A percentile compares a stretch with the other conserved stretches of the same genome.
Conservation (phyloP, 495 filamentous ascomycete genomes). For the Penicillium goetzii region DNA sequence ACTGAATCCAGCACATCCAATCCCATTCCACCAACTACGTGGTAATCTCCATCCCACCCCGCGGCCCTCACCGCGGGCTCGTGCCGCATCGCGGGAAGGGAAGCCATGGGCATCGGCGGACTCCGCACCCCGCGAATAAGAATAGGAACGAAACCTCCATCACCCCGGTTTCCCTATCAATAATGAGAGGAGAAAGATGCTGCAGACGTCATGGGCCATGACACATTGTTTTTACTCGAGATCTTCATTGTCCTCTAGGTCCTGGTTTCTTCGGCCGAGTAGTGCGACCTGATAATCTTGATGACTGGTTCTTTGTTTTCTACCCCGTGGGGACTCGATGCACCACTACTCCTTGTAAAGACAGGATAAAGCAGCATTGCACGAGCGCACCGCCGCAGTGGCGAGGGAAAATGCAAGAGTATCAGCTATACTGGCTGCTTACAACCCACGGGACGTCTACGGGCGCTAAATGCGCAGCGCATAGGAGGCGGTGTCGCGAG, state of each 20-base stretch:
- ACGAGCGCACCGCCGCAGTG: background rate
- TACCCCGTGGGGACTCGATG: background rate
- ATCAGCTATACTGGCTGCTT: background rate
- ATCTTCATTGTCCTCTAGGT: background rate
- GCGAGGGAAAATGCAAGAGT: background rate
- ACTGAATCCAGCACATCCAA: background rate
- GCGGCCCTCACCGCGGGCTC: background rate
- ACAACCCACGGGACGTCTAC: background rate
- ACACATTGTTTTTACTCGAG: slow-evolving; percentile 24
- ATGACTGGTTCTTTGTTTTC: background rate
- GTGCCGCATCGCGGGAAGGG: slow-evolving; percentile 1
- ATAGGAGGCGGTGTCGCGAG: slow-evolving; percentile 3
- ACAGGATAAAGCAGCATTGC: background rate
- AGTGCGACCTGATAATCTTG: background rate
- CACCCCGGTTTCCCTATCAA: slow-evolving; percentile 27
- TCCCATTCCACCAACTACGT: background rate
- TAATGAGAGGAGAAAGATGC: background rate
- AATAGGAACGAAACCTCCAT: slow-evolving; percentile 11
- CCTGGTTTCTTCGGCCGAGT: background rate
- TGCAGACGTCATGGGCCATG: background rate
- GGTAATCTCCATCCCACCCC: slow-evolving; percentile 9
- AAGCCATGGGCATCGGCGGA: slow-evolving; percentile 28
- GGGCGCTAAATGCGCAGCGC: slow-evolving; percentile 7
- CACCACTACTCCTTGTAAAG: background rate
- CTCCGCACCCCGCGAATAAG: slow-evolving; percentile 21